These are phyloP conservation scores for Cladosporium sphaerospermum DNA, from an alignment of 2,329 filamentous ascomycete species.

Conservation along the genomic window DNA sequence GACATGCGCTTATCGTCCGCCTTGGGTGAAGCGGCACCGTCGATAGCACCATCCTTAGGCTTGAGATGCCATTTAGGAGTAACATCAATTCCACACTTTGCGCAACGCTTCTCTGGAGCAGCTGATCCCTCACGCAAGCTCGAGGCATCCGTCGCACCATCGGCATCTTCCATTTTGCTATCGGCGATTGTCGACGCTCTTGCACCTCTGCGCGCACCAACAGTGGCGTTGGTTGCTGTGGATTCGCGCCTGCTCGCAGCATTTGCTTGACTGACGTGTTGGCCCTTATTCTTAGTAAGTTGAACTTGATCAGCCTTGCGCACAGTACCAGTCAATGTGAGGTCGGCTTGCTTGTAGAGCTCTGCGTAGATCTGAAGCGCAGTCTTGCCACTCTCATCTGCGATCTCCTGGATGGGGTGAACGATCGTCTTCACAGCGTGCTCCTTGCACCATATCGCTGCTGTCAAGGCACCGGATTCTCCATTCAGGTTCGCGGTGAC, in stretches of 20 bases:
- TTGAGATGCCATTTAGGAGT: constrained; percentile 54
- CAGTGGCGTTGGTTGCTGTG: constrained; percentile 26
- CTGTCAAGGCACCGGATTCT: constrained; percentile 77
- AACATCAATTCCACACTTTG: constrained; percentile 53
- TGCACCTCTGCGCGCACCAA: constrained; percentile 27
- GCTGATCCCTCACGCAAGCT: constrained; percentile 19
- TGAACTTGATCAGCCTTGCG: constrained; percentile 78
- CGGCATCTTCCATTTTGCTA: constrained; percentile 23
- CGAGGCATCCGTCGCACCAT: constrained; percentile 20
- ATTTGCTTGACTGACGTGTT: constrained; percentile 25
- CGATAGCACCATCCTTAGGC: not conserved
- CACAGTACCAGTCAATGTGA: constrained; percentile 82
- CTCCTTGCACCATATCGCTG: constrained; percentile 85
- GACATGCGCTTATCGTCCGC: constrained; percentile 15
- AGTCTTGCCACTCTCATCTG: constrained; percentile 64
- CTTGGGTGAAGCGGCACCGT: not conserved
- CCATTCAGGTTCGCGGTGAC: constrained; percentile 73
- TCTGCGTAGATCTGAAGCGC: constrained; percentile 81
- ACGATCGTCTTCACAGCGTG: constrained; percentile 66
- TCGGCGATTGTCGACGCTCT: constrained; percentile 28
- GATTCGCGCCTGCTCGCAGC: constrained; percentile 36
- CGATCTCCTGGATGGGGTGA: constrained; percentile 71
- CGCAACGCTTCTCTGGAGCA: constrained; percentile 35
- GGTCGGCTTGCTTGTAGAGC: constrained; percentile 91
- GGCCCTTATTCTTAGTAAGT: constrained; percentile 50